These are phyloP conservation scores for Pleurotus citrinopileatus DNA, from an alignment of 768 basidiomycete species.

Conservation along the genomic window DNA sequence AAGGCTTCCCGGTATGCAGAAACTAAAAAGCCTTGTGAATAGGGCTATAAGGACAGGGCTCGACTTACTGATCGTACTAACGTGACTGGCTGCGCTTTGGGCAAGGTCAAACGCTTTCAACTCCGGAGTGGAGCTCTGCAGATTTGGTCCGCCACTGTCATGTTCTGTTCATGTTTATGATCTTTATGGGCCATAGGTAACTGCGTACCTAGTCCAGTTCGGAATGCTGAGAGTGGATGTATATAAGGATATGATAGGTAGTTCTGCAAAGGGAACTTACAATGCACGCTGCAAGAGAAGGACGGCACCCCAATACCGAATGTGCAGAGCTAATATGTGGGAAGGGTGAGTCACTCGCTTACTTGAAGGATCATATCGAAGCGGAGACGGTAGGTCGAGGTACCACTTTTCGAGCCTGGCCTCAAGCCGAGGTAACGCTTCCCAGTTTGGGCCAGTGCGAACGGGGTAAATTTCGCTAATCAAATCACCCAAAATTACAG, in stretches of 20 bases:
- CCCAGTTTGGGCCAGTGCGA: constrained; percentile 43
- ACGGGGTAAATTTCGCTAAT: constrained; percentile 72
- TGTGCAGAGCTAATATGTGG: constrained; percentile 64
- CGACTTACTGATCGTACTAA: constrained; percentile 58
- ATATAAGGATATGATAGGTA: constrained; percentile 12
- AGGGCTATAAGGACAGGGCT: background rate
- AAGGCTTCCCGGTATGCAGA: constrained; percentile 59
- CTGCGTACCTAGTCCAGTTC: constrained; percentile 61
- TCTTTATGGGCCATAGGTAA: too few species aligned
- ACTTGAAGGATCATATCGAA: constrained; percentile 57
- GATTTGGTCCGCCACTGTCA: constrained; percentile 39
- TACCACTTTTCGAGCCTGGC: constrained; percentile 73
- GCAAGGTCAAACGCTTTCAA: constrained; percentile 71
- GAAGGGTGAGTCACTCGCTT: constrained; percentile 56
- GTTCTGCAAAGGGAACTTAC: constrained; percentile 42
- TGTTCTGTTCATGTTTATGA: too few species aligned
- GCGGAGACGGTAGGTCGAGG: constrained; percentile 58
- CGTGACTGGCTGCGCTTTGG: constrained; percentile 68
- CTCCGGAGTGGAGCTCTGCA: constrained; percentile 47
- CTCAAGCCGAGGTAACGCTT: constrained; percentile 55
- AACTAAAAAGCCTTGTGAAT: constrained; percentile 34
- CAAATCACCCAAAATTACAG: constrained; percentile 63
- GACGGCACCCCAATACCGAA: constrained; percentile 75
- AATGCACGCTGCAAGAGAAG: constrained; percentile 76
- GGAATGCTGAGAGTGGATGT: constrained; percentile 50